Evolutionary conservation across 805 yeast genomes (phyloP), one percentile per base, ranked within the genome.

Genomic region (Saccharomycopsis malanga): DNA sequence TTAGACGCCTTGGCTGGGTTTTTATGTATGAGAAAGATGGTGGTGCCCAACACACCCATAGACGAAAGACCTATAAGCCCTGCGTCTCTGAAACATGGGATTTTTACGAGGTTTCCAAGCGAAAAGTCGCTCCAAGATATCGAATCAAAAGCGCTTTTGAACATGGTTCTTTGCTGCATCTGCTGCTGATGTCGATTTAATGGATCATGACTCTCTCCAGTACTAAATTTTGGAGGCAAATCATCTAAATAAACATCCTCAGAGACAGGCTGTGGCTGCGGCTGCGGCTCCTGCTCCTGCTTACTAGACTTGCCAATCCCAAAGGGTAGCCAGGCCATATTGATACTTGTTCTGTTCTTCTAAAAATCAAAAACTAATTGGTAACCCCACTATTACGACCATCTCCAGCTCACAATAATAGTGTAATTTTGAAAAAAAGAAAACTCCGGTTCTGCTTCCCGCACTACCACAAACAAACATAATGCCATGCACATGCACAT

Each of bases 81-180:
- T 0, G 93, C 87, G 44, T 83, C 89, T 53, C 93, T 66, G 58
- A 85, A 83, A 58, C 94, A 85, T 2, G 94, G 93, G 57, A 83
- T 82, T 40, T 66, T 62, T 2, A 76, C 67, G 43, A 81, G 65
- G 36, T 71, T 72, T 4, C 68, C 69, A 4, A 79, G 54, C 2
- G 69, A 61, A 57, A 84, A 79, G 54, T 82, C 86, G 0, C 72
- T 65, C 20, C 64, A 39, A 20, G 69, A 61, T 10, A 83, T 61
- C 3, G 70, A 55, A 6, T 61, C 58, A 46, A 73, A 60, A 0
- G 79, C 82, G 42, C 56, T 55, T 29, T 58, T 59, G 15, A 66
- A 63, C 62, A 62, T 62, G 14, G 62, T 58, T 7, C 35, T 14
- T 15, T 30, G 40, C 21, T 62, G 64, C 18, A 50, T 53, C 2